Conservation (phyloP, 202 grass and related monocot species). For the Schoenoplectus triqueter region DNA sequence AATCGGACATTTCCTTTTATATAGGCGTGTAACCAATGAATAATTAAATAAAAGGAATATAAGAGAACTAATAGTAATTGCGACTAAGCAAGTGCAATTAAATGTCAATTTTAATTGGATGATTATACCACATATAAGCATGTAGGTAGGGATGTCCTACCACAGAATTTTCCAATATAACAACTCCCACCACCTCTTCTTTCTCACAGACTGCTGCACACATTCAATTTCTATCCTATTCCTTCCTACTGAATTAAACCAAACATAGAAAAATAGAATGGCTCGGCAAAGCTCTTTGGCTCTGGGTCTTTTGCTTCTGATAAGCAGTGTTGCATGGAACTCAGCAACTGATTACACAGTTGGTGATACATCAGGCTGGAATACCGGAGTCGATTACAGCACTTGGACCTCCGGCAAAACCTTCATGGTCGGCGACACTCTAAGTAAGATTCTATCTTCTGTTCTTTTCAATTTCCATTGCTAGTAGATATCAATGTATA, state of each 20-base stretch:
- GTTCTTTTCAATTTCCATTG: neutral
- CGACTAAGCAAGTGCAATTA: too few relatives aligned
- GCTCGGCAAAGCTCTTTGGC: conserved; percentile 32
- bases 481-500: neutral
- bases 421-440: conserved; percentile 47
- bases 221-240: neutral
- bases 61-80: too few relatives aligned
- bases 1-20: too few relatives aligned
- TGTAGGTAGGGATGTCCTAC: too few relatives aligned
- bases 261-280: conserved; percentile 23
- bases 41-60: too few relatives aligned
- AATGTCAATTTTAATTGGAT: too few relatives aligned
- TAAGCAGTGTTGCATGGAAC: conserved; percentile 39
- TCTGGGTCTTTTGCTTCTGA: conserved; percentile 48
- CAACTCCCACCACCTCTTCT: conserved; percentile 2
- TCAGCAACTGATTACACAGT: conserved; percentile 61
- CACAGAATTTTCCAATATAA: conserved; percentile 14
- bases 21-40: too few relatives aligned
- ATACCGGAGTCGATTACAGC: conserved; percentile 48
- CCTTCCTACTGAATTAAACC: neutral
- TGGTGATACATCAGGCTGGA: conserved; percentile 64
- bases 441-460: conserved; percentile 47
- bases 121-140: too few relatives aligned
- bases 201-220: neutral
- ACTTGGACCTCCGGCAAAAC: conserved; percentile 56